Base-by-base conservation (phyloP, 1,139 yeast genomes). In the Zygoascus sp. region DNA sequence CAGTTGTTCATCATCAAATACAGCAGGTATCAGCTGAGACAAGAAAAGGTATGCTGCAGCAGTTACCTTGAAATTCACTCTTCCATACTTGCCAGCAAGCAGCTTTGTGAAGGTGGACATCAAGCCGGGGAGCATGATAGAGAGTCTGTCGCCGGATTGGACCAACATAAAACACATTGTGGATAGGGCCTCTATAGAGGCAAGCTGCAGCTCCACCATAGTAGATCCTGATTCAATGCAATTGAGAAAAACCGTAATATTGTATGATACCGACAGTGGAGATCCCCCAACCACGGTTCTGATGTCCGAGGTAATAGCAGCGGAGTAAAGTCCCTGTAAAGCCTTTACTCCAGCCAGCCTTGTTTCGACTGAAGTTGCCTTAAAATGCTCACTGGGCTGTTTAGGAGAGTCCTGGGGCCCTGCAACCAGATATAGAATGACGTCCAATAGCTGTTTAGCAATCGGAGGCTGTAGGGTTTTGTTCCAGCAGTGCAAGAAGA, bases 101-200 rank as follows among this genome's bases (percentile, higher is more conserved):
- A 76, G 55, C 48, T 76, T 78, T 1, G 75, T 64, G 17, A 80
- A 55, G 0, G 66, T 58, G 0, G 86, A 81, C 0, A 79, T 73
- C 16, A 70, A 70, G 0, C 83, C 83, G 0, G 87, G 87, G 13
- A 80, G 60, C 41, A 80, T 69, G 48, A 72, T 63, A 0, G 83
- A 77, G 6, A 79, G 48, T 2, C 71, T 61, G 46, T 79, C 84
- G 2, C 81, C 81, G 55, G 74, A 73, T n/a, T 60, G 48, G 13
- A 72, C 60, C 2, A 73, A 47, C 5, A 61, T 50, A 17, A 60
- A 58, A 48, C 71, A 71, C 1, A 77, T 53, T 0, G 58, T 51
- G 0, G 56, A 47, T 30, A 79, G 56, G 0, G 76, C 60, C 1
- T 58, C 57, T 11, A 79, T 44, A 1, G 74, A 63, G 10, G 61